phyloP scores from a whole-genome alignment of 139 green algal genomes.

The Chlorella sorokiniana region DNA sequence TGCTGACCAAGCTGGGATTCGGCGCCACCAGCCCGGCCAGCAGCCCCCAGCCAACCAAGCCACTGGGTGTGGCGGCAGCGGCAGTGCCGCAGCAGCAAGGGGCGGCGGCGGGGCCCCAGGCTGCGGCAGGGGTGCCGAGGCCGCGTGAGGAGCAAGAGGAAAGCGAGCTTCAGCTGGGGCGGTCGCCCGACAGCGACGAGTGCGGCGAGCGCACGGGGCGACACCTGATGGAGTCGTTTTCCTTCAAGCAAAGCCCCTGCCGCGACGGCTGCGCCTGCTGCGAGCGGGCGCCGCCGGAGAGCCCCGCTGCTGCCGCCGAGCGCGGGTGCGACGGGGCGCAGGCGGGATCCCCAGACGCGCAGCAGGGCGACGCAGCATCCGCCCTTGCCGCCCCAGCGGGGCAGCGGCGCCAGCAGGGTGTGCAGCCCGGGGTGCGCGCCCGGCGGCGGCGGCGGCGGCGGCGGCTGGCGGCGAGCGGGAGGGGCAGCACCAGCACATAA shows the following conservation, averaged over 20 bases:
- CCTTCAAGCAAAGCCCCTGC: background rate
- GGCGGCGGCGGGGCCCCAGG: background rate
- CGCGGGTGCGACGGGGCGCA: too few relatives aligned
- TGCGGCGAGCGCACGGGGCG: conserved; percentile 17
- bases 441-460: too few relatives aligned
- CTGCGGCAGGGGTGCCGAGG: background rate
- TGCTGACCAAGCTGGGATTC: background rate
- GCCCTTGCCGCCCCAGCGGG: background rate
- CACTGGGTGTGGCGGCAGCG: background rate
- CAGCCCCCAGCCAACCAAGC: background rate
- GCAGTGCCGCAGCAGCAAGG: background rate
- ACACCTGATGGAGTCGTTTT: conserved; percentile 18
- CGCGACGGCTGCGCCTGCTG: background rate
- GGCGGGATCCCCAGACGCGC: background rate
- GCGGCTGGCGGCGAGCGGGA: background rate
- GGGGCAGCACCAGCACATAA: background rate
- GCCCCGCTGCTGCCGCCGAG: too few relatives aligned
- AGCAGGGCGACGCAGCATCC: background rate
- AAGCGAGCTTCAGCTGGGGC: background rate
- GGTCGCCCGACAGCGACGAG: conserved; percentile 28
- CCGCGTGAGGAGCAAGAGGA: background rate
- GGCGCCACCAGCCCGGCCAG: background rate
- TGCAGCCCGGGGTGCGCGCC: background rate
- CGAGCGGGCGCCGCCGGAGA: background rate
- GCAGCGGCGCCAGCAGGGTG: background rate